phyloP scores from a whole-genome alignment of 2,329 filamentous ascomycete genomes.

The Venturia carpophila region DNA sequence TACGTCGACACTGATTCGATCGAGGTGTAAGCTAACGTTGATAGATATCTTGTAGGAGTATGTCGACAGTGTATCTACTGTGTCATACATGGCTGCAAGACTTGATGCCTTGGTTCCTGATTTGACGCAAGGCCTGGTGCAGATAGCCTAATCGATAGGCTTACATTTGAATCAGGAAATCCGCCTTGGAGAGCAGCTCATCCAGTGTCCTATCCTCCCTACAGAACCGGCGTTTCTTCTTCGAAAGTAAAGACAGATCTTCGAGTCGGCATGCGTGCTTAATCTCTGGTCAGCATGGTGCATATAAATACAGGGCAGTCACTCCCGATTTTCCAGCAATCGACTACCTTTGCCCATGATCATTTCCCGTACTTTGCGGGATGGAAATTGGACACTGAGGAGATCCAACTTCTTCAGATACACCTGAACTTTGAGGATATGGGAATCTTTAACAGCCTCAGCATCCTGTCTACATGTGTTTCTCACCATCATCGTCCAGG shows the following conservation, averaged over 20 bases:
- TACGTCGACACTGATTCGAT: constrained; percentile 50
- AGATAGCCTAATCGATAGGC: constrained; percentile 13
- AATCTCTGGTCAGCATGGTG: constrained; percentile 31
- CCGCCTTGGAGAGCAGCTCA: constrained; percentile 85
- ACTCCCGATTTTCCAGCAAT: neutral
- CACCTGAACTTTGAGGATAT: neutral
- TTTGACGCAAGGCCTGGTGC: neutral
- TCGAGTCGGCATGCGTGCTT: constrained; percentile 44
- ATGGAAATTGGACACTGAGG: neutral
- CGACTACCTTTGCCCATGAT: neutral
- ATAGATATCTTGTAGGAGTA: constrained; percentile 39
- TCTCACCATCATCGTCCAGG: neutral
- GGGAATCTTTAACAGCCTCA: neutral
- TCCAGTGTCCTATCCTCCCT: constrained; percentile 65
- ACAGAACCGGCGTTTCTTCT: constrained; percentile 62
- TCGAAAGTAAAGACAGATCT: constrained; percentile 65
- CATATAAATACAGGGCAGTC: constrained; percentile 23
- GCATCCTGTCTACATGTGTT: neutral
- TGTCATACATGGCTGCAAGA: neutral
- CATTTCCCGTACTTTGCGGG: neutral
- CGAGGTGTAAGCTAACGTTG: constrained; percentile 31
- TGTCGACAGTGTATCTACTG: constrained; percentile 29
- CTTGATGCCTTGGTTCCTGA: neutral
- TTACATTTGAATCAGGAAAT: constrained; percentile 59
- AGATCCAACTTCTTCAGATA: neutral